Base-by-base conservation (phyloP, 1,284 basidiomycete genomes). In the Ustilago vetiveriae region DNA sequence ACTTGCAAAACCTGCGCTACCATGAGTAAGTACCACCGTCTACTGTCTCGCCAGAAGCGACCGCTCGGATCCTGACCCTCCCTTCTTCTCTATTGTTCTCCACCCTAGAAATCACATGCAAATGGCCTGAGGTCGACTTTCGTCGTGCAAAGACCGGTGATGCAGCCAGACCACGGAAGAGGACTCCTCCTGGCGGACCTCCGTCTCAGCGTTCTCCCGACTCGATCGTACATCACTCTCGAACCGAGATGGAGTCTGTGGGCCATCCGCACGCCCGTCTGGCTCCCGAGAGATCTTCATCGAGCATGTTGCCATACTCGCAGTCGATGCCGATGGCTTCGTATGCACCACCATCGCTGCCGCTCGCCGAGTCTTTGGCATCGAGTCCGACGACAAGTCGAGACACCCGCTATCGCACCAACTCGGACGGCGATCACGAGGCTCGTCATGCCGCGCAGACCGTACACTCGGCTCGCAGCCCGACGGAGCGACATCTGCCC, bases 51-150 rank as follows among this genome's bases (percentile, higher is more conserved):
- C 1, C 17, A 13, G 4, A 16, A 6, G 26, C 19, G 14, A 29
- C 14, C 4, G 16, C 10, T 29, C 11, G 24, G n/a, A n/a, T n/a
- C n/a, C 22, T 37, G 5, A 35, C 23, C 32, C 22, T 2, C 33
- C 30, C 6, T 17, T 33, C 22, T n/a, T 30, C 26, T 46, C 22
- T 2, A 10, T 35, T 16, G 11, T 35, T 19, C 11, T 16, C 22
- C 17, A 29, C 13, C 16, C 6, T 56, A 70, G 67, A 66, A 38
- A 66, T 71, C 47, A 54, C 66, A 7, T 71, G 68, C 48, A 71
- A 66, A 37, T 71, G 68, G 68, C 68, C 68, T 17, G 68, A 71
- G 33, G 56, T 66, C 44, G 68, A 71, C 37, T 71, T 71, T 37
- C 68, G 68, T 37, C 52, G 68, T 21, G 68, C 68, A 26, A 71